These are phyloP conservation scores for Diaporthe citri DNA, from an alignment of 2,329 filamentous ascomycete genomes.

Conservation along the genomic window DNA sequence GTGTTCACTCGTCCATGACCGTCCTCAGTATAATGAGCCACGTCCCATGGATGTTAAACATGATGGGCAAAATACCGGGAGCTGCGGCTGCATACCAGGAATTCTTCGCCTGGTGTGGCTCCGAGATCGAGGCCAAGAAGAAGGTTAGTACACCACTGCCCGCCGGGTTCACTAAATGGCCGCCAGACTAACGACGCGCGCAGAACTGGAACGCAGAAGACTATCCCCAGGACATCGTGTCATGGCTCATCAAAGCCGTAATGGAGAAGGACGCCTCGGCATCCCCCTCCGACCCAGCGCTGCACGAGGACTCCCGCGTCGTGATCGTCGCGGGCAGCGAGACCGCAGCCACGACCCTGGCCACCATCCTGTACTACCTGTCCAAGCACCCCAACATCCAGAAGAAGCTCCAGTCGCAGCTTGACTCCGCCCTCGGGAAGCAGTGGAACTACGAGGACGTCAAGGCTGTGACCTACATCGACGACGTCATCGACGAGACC, in stretches of 20 bases:
- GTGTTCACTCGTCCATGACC: constrained; percentile 51
- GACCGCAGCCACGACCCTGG: constrained; percentile 39
- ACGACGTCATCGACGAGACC: constrained; percentile 41
- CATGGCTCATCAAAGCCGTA: constrained; percentile 55
- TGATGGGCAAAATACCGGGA: constrained; percentile 49
- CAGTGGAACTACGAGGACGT: constrained; percentile 36
- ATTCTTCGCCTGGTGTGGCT: constrained; percentile 49
- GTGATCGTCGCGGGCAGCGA: constrained; percentile 41
- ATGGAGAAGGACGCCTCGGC: constrained; percentile 52
- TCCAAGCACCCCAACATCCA: constrained; percentile 35
- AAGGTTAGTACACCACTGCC: constrained; percentile 42
- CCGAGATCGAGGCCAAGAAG: constrained; percentile 49
- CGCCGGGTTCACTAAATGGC: accelerated
- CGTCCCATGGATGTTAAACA: constrained; percentile 52
- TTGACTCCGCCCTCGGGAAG: constrained; percentile 32
- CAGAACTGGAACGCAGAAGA: constrained; percentile 46
- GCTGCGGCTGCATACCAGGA: constrained; percentile 45
- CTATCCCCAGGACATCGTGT: constrained; percentile 51
- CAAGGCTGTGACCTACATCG: constrained; percentile 33
- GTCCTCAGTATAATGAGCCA: constrained; percentile 49
- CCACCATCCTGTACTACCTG: constrained; percentile 40
- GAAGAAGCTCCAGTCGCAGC: constrained; percentile 35
- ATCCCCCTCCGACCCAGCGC: constrained; percentile 46
- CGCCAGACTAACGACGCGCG: neutral
- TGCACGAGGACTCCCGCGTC: constrained; percentile 50